Evolutionary conservation across 2,329 filamentous ascomycete genomes (phyloP).

Genomic region (Graphilbum fragrans): DNA sequence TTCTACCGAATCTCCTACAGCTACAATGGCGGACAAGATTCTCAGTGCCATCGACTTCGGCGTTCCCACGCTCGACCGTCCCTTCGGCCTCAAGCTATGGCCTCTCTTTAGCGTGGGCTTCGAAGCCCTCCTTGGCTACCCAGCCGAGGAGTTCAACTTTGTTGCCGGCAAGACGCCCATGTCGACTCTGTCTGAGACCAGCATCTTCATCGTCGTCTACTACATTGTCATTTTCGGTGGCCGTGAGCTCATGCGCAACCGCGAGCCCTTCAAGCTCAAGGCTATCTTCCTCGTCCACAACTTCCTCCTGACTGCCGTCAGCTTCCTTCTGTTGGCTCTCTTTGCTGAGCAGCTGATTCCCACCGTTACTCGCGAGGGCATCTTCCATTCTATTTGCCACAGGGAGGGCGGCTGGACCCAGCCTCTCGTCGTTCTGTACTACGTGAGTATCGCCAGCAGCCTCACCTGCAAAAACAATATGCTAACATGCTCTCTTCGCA

Average conservation of each 20-base stretch:
- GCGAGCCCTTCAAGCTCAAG: slow-evolving; percentile 77
- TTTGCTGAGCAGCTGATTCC: slow-evolving; percentile 88
- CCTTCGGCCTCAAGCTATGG: slow-evolving; percentile 87
- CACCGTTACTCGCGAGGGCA: slow-evolving; percentile 63
- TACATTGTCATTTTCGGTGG: slow-evolving; percentile 91
- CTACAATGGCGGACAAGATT: slow-evolving; percentile 8
- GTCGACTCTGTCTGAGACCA: slow-evolving; percentile 77
- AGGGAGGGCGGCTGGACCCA: slow-evolving; percentile 82
- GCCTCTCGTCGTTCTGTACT: slow-evolving; percentile 88
- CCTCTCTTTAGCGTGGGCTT: slow-evolving; percentile 86
- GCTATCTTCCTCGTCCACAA: slow-evolving; percentile 92
- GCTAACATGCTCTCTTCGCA: slow-evolving; percentile 31
- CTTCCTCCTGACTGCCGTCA: slow-evolving; percentile 82
- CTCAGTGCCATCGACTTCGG: slow-evolving; percentile 29
- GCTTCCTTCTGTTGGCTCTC: slow-evolving; percentile 64
- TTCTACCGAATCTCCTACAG: background rate
- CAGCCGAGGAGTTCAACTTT: slow-evolving; percentile 78
- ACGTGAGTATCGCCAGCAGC: slow-evolving; percentile 54
- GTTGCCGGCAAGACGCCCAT: slow-evolving; percentile 70
- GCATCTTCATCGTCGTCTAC: slow-evolving; percentile 73
- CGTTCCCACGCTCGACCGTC: slow-evolving; percentile 74
- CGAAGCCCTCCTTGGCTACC: slow-evolving; percentile 65
- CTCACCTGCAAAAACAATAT: background rate
- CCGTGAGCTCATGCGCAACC: slow-evolving; percentile 80
- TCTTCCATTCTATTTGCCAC: slow-evolving; percentile 84